Base-by-base conservation (phyloP, 2,329 filamentous ascomycete species). In the Neonectria coccinea region DNA sequence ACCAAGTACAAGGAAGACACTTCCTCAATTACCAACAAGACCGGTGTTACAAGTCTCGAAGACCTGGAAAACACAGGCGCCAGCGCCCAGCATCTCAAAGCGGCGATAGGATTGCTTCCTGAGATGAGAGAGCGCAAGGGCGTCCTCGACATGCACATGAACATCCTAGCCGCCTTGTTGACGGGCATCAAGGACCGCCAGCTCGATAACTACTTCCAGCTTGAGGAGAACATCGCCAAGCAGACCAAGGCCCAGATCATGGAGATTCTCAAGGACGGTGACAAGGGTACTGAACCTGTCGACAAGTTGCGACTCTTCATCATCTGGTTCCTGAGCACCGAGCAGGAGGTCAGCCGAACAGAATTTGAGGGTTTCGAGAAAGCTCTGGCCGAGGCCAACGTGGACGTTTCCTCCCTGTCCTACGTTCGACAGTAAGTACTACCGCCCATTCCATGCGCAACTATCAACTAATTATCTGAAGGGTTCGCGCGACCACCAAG, bases 71-170 rank as follows among this genome's bases (percentile, higher is more conserved):
- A 97, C 75, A 93, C 92, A 1, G 92, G 91, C 71, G 90, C 93
- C 42, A 97, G 93, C 62, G 94, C 96, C 16, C 93, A 97, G 73
- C 96, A 99, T 78, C 86, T 99, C 50, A 99, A 98, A 80, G 93
- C 94, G 4, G 97, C 95, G 12, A 97, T 99, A 73, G 97, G 95
- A 0, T 83, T 97, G 22, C 84, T 99, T 14, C 97, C 96, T 0
- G 95, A 98, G 78, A 85, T 99, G 70, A 87, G 94, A 67, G 96
- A 98, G 79, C 90, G 96, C 64, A 99, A 99, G 78, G 90, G 91
- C n/a, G 87, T 91, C 20, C 86, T 99, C 5, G 96, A 97, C 76
- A 98, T 97, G 92, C 96, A 99, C 78, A 99, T 99, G 96, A 97
- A 97, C 77, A 97, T 98, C 64, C 85, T 97, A 4, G 95, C 94